These are phyloP conservation scores for Amaranthus cruentus DNA, from an alignment of 148 eudicot genomes.

Conservation along the genomic window DNA sequence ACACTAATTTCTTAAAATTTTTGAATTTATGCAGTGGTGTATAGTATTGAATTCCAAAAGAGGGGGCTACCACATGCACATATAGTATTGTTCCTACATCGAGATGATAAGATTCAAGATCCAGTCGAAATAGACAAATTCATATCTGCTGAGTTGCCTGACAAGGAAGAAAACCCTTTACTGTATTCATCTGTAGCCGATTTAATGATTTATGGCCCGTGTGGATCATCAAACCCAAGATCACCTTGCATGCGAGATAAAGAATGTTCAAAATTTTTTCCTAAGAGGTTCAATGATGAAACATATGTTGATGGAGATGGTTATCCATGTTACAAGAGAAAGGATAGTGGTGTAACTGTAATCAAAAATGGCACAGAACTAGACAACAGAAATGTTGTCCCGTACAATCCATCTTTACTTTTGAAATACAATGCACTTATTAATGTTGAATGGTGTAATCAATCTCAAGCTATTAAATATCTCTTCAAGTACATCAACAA, in stretches of 20 bases:
- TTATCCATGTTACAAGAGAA: not conserved
- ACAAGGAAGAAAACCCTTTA: not conserved
- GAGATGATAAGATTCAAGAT: not conserved
- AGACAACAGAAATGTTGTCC: no score
- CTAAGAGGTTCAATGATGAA: no score
- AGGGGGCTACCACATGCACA: constrained; percentile 8
- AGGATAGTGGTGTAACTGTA: no score
- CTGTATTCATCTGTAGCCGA: not conserved
- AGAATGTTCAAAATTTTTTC: not conserved
- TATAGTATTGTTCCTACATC: not conserved
- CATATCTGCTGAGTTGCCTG: not conserved
- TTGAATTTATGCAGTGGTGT: not conserved
- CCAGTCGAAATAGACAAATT: not conserved
- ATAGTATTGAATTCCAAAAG: constrained; percentile 15
- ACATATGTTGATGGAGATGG: not conserved
- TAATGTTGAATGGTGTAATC: no score
- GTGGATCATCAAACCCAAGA: not conserved
- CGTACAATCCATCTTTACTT: no score
- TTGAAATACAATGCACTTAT: no score
- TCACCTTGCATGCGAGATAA: not conserved
- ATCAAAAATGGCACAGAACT: no score
- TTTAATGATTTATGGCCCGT: constrained; percentile 9
- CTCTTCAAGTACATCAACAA: no score
- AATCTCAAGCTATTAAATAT: no score
- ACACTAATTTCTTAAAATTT: no score